Evolutionary conservation across 2,329 filamentous ascomycete species (phyloP).

Genomic region (Gliomastix tumulicola): DNA sequence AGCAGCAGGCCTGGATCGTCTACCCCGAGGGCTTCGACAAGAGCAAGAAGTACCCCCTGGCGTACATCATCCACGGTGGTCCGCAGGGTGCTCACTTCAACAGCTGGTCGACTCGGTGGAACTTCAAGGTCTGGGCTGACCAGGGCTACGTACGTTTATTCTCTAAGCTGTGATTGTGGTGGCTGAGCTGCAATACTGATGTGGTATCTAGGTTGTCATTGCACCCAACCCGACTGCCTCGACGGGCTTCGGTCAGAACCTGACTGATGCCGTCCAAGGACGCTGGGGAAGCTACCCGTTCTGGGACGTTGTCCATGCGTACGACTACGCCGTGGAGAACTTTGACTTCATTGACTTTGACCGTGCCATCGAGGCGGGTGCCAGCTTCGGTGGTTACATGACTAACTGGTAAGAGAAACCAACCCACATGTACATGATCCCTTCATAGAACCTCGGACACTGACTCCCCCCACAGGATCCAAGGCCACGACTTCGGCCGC

Average conservation of each 20-base stretch:
- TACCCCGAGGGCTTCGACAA: slow-evolving; percentile 41
- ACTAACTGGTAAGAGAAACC: slow-evolving; percentile 53
- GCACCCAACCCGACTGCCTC: slow-evolving; percentile 70
- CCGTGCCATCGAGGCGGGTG: slow-evolving; percentile 60
- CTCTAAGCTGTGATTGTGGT: not conserved
- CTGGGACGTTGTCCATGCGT: slow-evolving; percentile 64
- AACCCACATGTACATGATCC: not conserved
- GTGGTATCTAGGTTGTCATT: slow-evolving; percentile 44
- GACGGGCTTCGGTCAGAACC: slow-evolving; percentile 66
- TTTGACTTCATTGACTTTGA: slow-evolving; percentile 56
- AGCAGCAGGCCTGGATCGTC: slow-evolving; percentile 3
- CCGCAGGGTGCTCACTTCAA: slow-evolving; percentile 65
- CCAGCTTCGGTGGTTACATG: slow-evolving; percentile 62
- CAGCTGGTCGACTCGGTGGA: slow-evolving; percentile 68
- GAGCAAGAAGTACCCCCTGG: slow-evolving; percentile 62
- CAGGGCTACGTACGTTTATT: slow-evolving; percentile 54
- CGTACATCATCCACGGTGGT: slow-evolving; percentile 69
- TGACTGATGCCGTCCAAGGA: slow-evolving; percentile 63
- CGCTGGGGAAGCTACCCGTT: slow-evolving; percentile 77
- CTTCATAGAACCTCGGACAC: too few species aligned
- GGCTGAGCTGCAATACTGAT: not conserved
- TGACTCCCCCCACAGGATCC: slow-evolving; percentile 50
- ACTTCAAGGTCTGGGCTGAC: slow-evolving; percentile 69
- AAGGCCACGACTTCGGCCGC: slow-evolving; percentile 70
- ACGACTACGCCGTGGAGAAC: slow-evolving; percentile 58